These are phyloP conservation scores for Cordyceps fumosorosea DNA, from an alignment of 2,329 filamentous ascomycete species.

Conservation along the genomic window DNA sequence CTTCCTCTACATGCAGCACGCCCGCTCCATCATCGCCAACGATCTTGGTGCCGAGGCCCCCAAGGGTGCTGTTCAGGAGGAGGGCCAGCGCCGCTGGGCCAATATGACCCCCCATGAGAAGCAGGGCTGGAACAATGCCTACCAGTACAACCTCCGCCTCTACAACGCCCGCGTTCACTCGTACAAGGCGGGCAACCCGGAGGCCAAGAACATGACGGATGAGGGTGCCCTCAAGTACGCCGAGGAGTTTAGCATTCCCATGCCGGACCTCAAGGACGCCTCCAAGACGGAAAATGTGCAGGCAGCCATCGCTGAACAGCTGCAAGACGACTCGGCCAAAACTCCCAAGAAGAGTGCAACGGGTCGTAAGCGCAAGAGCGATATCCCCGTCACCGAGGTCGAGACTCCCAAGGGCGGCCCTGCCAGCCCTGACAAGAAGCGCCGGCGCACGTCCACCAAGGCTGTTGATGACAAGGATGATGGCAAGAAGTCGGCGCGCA, in stretches of 20 bases:
- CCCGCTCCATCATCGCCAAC: conserved; percentile 71
- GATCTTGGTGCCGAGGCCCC: conserved; percentile 70
- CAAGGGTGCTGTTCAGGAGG: conserved; percentile 81
- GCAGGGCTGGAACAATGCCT: conserved; percentile 58
- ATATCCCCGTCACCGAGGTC: conserved; percentile 35
- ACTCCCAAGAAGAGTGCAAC: conserved; percentile 50
- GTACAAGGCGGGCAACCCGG: conserved; percentile 53
- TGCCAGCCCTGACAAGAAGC: conserved; percentile 57
- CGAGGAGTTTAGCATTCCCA: conserved; percentile 49
- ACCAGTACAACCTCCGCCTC: conserved; percentile 60
- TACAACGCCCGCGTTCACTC: conserved; percentile 61
- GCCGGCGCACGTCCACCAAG: conserved; percentile 51
- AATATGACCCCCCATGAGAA: conserved; percentile 71
- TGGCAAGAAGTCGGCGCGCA: conserved; percentile 53
- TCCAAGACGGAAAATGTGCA: conserved; percentile 40
- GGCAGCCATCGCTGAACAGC: conserved; percentile 53
- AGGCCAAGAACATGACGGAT: conserved; percentile 55
- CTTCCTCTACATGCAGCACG: conserved; percentile 89
- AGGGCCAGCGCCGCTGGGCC: conserved; percentile 81
- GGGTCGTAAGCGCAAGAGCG: conserved; percentile 51
- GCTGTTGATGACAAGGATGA: conserved; percentile 48
- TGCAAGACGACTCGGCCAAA: conserved; percentile 45
- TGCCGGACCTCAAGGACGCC: conserved; percentile 42
- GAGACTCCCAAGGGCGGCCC: conserved; percentile 36
- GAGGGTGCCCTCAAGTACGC: conserved; percentile 55